A percentile compares a stretch with the other conserved stretches of the same genome.
phyloP scores from a whole-genome alignment of 2,329 filamentous ascomycete genomes.

The Zymoseptoria ardabiliae region DNA sequence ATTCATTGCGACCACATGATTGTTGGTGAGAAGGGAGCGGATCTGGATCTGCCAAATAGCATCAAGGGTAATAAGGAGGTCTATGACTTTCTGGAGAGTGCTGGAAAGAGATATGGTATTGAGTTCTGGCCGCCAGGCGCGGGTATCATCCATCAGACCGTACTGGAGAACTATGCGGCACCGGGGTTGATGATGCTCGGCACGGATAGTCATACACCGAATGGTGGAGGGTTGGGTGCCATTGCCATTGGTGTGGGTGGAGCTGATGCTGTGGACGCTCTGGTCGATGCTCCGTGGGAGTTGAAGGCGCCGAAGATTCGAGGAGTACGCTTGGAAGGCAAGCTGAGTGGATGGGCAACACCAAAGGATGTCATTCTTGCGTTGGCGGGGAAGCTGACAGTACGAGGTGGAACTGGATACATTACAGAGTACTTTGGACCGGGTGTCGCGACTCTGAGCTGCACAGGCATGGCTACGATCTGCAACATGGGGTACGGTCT shows the following conservation, averaged over 20 bases:
- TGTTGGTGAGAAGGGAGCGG: constrained; percentile 84
- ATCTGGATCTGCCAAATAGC: constrained; percentile 73
- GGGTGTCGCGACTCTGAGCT: constrained; percentile 80
- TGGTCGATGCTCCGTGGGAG: constrained; percentile 96
- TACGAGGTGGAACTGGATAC: constrained; percentile 81
- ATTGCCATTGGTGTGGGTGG: constrained; percentile 96
- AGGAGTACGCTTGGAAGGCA: constrained; percentile 74
- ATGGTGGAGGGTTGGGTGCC: constrained; percentile 87
- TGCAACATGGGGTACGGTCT: constrained; percentile 60
- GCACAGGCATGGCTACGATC: constrained; percentile 87
- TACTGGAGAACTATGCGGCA: constrained; percentile 95
- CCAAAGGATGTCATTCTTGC: constrained; percentile 94
- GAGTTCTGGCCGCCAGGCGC: constrained; percentile 94
- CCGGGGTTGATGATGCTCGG: constrained; percentile 98
- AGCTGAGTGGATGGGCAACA: constrained; percentile 81
- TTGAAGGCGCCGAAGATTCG: constrained; percentile 88
- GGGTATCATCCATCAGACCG: constrained; percentile 95
- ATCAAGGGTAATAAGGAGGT: constrained; percentile 94
- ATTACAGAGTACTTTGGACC: constrained; percentile 74
- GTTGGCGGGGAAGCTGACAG: constrained; percentile 82
- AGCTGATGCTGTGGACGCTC: constrained; percentile 91
- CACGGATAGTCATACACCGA: constrained; percentile 94
- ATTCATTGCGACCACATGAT: constrained; percentile 99
- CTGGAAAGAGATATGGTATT: constrained; percentile 82
- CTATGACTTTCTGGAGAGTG: constrained; percentile 93